Base-by-base conservation (phyloP, 2,329 filamentous ascomycete genomes). In the Botryotinia narcissicola region DNA sequence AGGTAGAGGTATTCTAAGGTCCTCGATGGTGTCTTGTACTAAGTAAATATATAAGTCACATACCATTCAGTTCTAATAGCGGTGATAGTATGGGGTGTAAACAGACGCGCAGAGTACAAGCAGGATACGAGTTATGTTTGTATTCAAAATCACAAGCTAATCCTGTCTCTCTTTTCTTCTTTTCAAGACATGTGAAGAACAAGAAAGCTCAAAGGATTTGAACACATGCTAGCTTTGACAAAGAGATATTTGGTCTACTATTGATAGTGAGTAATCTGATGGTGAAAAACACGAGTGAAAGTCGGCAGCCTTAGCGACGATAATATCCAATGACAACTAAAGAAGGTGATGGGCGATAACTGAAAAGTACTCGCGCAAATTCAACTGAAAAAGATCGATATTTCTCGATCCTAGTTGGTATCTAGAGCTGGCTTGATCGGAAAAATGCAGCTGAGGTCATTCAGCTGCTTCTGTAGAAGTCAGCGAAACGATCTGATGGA, bases 11-110 rank as follows among this genome's bases (percentile, higher is more conserved):
- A 3, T 7, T n/a, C 2, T 2, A 18, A 7, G 1, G 18, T 18
- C 25, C 3, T 8, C 12, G 8, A 16, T 16, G n/a, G 3, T 3
- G 2, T 29, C 25, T 7, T 6, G 14, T 7, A n/a, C 12, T 8
- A 1, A 54, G 48, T 54, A 29, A 16, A 5, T 54, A 29, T 54
- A 16, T 29, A 54, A 29, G 7, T 0, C 3, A 29, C 5, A 54
- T 44, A 44, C 1, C 5, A 18, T 44, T 18, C 6, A 18, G 18
- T 44, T 44, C 42, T 7, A 7, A 44, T 44, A 44, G 5, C 16
- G 16, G 42, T 54, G 6, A 4, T 8, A 29, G 25, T 16, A 29
- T 29, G 1, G 0, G 7, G 3, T 54, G 2, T 6, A 16, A n/a
- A 12, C 16, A 29, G 25, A 25, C 12, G 3, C 3, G 3, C 51